Evolutionary conservation across 768 basidiomycete genomes (phyloP).

Genomic region (Leccinum sublutescens): DNA sequence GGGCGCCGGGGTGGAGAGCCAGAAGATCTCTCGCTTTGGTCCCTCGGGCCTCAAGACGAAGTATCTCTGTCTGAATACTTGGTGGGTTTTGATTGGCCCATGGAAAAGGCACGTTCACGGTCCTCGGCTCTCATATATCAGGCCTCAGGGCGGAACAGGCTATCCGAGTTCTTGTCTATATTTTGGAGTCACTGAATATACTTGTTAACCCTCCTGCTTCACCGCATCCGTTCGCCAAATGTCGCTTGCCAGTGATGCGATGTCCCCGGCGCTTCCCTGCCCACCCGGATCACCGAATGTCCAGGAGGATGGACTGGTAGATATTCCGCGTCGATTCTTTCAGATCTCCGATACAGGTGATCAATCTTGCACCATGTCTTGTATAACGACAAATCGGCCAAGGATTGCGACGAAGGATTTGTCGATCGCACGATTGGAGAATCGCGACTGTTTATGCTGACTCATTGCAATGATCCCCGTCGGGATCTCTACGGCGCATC

Average conservation of each 20-base stretch:
- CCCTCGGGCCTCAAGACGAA: background rate
- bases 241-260: constrained; percentile 13
- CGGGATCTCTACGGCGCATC: background rate
- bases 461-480: background rate
- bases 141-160: background rate
- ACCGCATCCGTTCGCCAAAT: background rate
- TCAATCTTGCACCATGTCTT: background rate
- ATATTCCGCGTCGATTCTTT: constrained; percentile 4
- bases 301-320: background rate
- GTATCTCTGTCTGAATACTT: background rate
- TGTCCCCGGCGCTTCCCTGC: constrained; percentile 12
- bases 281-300: background rate
- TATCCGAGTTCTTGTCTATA: background rate
- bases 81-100: background rate
- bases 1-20: background rate
- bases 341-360: constrained; percentile 4
- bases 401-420: background rate
- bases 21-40: background rate
- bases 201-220: background rate
- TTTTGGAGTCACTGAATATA: constrained; percentile 3
- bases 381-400: background rate
- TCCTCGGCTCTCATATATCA: background rate
- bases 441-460: background rate
- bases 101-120: background rate
- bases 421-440: background rate